phyloP scores from a whole-genome alignment of 768 basidiomycete species.

The Termitomyces sp. region DNA sequence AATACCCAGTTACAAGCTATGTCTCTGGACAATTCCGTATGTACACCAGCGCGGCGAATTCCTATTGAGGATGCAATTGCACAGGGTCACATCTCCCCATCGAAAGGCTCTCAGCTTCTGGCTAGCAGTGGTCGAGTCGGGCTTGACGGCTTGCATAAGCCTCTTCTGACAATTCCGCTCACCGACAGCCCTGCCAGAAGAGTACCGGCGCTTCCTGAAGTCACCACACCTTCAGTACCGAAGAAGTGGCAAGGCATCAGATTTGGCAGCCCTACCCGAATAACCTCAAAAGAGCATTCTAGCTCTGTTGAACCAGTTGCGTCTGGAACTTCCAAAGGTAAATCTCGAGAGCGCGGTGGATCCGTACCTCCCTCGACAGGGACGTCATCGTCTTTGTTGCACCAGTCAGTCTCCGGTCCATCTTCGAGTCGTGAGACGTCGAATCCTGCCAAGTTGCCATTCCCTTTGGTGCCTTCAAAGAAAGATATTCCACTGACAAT shows the following conservation, averaged over 20 bases:
- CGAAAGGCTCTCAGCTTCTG: conserved; percentile 40
- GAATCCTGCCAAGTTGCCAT: conserved; percentile 29
- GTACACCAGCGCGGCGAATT: conserved; percentile 67
- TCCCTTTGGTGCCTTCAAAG: conserved; percentile 28
- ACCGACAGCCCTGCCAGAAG: conserved; percentile 43
- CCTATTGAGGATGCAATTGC: conserved; percentile 51
- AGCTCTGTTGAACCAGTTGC: conserved; percentile 27
- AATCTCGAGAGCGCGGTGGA: conserved; percentile 5
- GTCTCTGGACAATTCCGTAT: conserved; percentile 35
- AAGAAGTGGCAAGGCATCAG: conserved; percentile 25
- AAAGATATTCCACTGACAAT: conserved; percentile 24
- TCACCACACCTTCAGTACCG: conserved; percentile 33
- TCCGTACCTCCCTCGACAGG: conserved; percentile 14
- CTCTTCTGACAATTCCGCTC: conserved; percentile 29
- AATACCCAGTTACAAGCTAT: conserved; percentile 31
- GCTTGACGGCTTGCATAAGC: conserved; percentile 17
- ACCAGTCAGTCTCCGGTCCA: background rate
- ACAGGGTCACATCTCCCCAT: conserved; percentile 48
- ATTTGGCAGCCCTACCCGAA: conserved; percentile 29
- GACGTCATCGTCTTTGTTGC: background rate
- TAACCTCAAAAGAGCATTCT: conserved; percentile 26
- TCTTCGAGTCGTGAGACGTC: conserved; percentile 5
- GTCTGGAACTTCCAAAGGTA: conserved; percentile 16
- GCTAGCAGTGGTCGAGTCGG: conserved; percentile 20
- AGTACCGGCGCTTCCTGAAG: conserved; percentile 30